These are phyloP conservation scores for Salix viminalis DNA, from an alignment of 345 rosid species.

Conservation along the genomic window DNA sequence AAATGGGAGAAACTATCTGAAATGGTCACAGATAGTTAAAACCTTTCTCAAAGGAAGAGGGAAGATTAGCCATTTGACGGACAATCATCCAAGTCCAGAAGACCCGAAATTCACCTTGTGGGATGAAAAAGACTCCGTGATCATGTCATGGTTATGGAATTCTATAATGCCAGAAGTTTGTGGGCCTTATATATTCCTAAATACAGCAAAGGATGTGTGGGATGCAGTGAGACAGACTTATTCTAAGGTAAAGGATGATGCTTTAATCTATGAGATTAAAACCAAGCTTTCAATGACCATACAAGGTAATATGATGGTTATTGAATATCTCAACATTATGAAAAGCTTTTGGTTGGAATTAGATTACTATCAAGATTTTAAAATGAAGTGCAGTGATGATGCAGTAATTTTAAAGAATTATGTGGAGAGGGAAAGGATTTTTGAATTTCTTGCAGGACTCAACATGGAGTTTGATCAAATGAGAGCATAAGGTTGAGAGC, in stretches of 20 bases:
- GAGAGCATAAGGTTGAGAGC: too few relatives aligned
- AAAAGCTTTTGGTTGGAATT: background rate
- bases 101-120: background rate
- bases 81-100: background rate
- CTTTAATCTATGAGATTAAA: too few relatives aligned
- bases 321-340: background rate
- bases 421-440: background rate
- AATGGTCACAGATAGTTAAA: too few relatives aligned
- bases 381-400: background rate
- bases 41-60: background rate
- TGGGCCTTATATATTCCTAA: background rate
- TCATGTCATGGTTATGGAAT: too few relatives aligned
- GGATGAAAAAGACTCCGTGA: background rate
- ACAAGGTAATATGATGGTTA: too few relatives aligned
- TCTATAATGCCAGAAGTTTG: background rate
- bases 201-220: background rate
- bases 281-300: too few relatives aligned
- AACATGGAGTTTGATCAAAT: too few relatives aligned
- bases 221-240: background rate
- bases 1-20: too few relatives aligned
- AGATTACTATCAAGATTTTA: background rate
- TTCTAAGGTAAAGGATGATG: background rate
- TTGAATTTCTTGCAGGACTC: too few relatives aligned
- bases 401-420: too few relatives aligned
- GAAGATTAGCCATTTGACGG: too few relatives aligned